Base-by-base conservation (phyloP, 2,329 filamentous ascomycete species). In the Zasmidium angulare region DNA sequence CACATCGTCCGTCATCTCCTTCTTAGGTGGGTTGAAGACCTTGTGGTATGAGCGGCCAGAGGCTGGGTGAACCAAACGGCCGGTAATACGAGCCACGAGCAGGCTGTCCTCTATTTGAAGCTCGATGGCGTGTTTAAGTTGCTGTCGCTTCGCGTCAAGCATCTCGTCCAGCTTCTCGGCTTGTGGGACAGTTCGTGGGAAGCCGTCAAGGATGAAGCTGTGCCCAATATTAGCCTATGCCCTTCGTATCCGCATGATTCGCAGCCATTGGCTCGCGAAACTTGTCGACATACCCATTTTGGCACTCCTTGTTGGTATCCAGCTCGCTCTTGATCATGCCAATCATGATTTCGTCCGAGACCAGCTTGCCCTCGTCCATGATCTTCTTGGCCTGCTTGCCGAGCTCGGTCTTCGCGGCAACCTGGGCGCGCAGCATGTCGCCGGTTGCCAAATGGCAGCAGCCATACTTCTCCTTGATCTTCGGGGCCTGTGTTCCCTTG, bases 311-410 rank as follows among this genome's bases (percentile, higher is more conserved):
- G 83, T 99, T 99, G 80, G 84, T 89, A 73, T 96, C 90, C 53
- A 99, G 85, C 84, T 99, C 93, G 76, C 89, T 90, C 86, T 95
- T 93, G 83, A 99, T 99, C 95, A 99, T 99, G 79, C 93, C 92
- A 78, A 99, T 90, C 86, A 99, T 93, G 75, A 99, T 99, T 76
- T 98, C 93, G 78, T 99, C 95, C 78, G 92, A 96, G 76, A 99
- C 95, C 60, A 99, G 87, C 69, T 93, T 93, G 71, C 95, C 95
- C 76, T 93, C 89, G 75, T 99, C 95, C 95, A 99, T 99, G 78
- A 99, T 99, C 87, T 98, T 98, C 88, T 99, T 99, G 68, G 95
- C 95, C 82, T 97, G 92, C 75, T 90, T 86, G 70, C 95, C 95
- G 66, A 99, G 87, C 61, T 90, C 80, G 59, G 95, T 99, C 87